These are phyloP conservation scores for Termitomyces sp. DNA, from an alignment of 768 basidiomycete genomes.

Conservation along the genomic window DNA sequence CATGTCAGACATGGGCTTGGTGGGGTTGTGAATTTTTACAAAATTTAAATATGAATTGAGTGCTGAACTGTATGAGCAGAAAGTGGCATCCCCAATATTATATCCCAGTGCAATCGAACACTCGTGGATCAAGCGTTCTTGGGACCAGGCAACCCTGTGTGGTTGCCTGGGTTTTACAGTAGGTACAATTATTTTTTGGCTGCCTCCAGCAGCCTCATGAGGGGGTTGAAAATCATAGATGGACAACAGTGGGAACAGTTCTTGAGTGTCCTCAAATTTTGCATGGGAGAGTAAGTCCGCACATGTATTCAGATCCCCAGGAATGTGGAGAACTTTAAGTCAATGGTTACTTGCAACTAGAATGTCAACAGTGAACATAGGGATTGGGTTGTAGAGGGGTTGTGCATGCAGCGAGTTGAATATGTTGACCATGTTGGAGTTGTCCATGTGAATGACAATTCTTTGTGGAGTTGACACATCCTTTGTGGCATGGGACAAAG, in stretches of 20 bases:
- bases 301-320: not conserved
- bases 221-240: not conserved
- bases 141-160: not conserved
- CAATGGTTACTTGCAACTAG: not conserved
- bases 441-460: slow-evolving; percentile 21
- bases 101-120: too few species aligned
- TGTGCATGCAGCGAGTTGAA: slow-evolving; percentile 12
- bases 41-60: not conserved
- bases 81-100: too few species aligned
- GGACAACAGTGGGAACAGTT: not conserved
- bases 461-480: not conserved
- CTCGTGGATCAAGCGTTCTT: too few species aligned
- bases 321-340: not conserved
- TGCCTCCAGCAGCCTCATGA: slow-evolving; percentile 5
- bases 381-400: slow-evolving; percentile 15
- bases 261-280: not conserved
- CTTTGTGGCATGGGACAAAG: not conserved
- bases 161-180: not conserved
- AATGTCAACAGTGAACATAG: slow-evolving; percentile 12
- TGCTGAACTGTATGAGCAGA: not conserved
- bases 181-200: not conserved
- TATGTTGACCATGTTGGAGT: slow-evolving; percentile 18
- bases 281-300: not conserved
- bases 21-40: too few species aligned
- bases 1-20: not conserved